These are phyloP conservation scores for Phanerochaete carnosa DNA, from an alignment of 768 basidiomycete genomes.

Conservation along the genomic window DNA sequence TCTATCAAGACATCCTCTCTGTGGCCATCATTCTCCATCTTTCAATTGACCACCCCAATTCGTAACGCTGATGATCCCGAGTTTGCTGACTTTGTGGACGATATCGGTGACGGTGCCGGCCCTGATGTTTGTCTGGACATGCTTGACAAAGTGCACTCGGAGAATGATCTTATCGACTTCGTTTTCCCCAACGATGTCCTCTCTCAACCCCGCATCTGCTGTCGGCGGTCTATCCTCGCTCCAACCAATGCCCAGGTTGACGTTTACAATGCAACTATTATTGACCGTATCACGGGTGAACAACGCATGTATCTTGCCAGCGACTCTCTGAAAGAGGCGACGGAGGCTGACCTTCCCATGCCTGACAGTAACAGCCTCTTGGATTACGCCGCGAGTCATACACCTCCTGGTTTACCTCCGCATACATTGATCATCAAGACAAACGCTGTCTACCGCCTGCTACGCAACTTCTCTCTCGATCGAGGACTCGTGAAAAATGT, in stretches of 20 bases:
- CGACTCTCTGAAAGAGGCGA: neutral
- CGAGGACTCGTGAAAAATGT: constrained; percentile 39
- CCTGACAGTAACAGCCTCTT: neutral
- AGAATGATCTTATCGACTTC: constrained; percentile 22
- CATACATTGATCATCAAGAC: constrained; percentile 29
- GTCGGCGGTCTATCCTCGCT: constrained; percentile 33
- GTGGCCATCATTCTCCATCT: constrained; percentile 29
- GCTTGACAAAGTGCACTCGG: constrained; percentile 12
- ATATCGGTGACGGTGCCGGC: constrained; percentile 33
- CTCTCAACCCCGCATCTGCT: constrained; percentile 21
- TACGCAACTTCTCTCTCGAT: constrained; percentile 36
- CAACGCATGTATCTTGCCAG: constrained; percentile 20
- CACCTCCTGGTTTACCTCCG: constrained; percentile 22
- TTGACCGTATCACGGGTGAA: constrained; percentile 23
- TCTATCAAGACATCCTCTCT: constrained; percentile 34
- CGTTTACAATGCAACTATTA: constrained; percentile 30
- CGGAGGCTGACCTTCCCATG: neutral
- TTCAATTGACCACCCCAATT: constrained; percentile 30
- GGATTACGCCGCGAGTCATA: constrained; percentile 11
- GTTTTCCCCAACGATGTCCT: constrained; percentile 27
- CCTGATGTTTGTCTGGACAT: constrained; percentile 24
- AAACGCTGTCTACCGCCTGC: constrained; percentile 29
- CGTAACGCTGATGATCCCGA: constrained; percentile 34
- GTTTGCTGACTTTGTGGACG: constrained; percentile 35
- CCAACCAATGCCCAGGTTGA: constrained; percentile 36